Evolutionary conservation across 2,329 filamentous ascomycete species (phyloP).

Genomic region (Epichloe brachyelytri): DNA sequence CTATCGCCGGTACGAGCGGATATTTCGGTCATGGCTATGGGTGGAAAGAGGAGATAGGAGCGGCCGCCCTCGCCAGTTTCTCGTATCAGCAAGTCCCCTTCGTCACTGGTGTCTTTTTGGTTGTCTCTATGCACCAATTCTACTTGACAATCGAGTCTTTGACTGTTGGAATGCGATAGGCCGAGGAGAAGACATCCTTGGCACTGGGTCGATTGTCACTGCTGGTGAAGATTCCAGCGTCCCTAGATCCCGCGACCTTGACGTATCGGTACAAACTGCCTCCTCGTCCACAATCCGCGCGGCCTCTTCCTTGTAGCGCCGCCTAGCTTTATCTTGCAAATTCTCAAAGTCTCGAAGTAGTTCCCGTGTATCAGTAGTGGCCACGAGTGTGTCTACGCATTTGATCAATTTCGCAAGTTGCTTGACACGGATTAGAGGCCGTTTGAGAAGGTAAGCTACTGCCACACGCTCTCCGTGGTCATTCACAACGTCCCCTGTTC

Average conservation of each 20-base stretch:
- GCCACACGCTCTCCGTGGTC: conserved; percentile 81
- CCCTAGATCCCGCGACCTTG: conserved; percentile 63
- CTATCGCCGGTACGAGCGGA: conserved; percentile 68
- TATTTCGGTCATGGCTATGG: conserved; percentile 57
- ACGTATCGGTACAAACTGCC: conserved; percentile 70
- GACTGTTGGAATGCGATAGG: conserved; percentile 76
- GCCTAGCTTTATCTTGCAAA: conserved; percentile 64
- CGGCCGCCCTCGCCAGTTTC: conserved; percentile 67
- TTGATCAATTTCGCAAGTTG: conserved; percentile 76
- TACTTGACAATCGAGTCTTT: conserved; percentile 77
- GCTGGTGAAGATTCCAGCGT: conserved; percentile 60
- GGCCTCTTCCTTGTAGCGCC: conserved; percentile 47
- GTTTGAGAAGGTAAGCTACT: conserved; percentile 82
- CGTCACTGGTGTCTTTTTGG: conserved; percentile 47
- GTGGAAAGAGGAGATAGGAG: conserved; percentile 81
- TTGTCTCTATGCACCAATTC: conserved; percentile 82
- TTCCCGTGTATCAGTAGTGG: conserved; percentile 31
- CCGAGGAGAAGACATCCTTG: conserved; percentile 84
- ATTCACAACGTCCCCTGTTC: conserved; percentile 52
- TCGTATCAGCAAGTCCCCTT: conserved; percentile 82
- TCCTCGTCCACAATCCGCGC: conserved; percentile 74
- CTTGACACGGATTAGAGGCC: conserved; percentile 78
- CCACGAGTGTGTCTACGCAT: conserved; percentile 44
- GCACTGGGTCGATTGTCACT: conserved; percentile 66
- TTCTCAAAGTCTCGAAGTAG: conserved; percentile 46